These are phyloP conservation scores for Candida qinlingensis DNA, from an alignment of 805 yeast species.

Conservation along the genomic window DNA sequence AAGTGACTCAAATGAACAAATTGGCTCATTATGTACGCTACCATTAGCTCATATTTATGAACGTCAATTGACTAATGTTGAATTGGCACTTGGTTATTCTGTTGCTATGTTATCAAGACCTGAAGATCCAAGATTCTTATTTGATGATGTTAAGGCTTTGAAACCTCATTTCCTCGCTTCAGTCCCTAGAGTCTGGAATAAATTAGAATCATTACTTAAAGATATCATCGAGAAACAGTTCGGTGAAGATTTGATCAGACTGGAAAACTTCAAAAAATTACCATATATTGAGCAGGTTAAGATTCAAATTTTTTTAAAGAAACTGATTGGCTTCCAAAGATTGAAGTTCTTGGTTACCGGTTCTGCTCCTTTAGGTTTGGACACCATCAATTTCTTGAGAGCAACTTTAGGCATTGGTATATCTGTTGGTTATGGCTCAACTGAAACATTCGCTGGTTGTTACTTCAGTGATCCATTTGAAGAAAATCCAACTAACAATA, in stretches of 20 bases:
- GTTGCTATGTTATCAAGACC: conserved; percentile 32
- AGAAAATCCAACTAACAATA: conserved; percentile 32
- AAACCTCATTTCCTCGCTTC: conserved; percentile 47
- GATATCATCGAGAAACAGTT: conserved; percentile 16
- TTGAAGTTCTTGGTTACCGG: conserved; percentile 39
- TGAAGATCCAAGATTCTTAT: conserved; percentile 46
- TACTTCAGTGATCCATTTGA: conserved; percentile 41
- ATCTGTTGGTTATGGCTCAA: conserved; percentile 60
- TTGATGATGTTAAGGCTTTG: conserved; percentile 49
- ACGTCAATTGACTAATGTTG: conserved; percentile 35
- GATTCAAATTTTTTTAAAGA: conserved; percentile 35
- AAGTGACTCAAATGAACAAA: conserved; percentile 25
- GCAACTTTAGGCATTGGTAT: conserved; percentile 46
- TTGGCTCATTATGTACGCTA: conserved; percentile 35
- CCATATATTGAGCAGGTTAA: conserved; percentile 2
- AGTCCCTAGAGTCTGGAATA: conserved; percentile 61
- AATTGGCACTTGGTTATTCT: conserved; percentile 38
- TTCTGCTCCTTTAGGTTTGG: conserved; percentile 65
- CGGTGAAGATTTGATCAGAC: conserved; percentile 1
- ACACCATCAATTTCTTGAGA: conserved; percentile 53
- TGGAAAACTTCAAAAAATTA: conserved; percentile 1
- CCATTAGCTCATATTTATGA: conserved; percentile 59
- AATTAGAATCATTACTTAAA: conserved; percentile 52
- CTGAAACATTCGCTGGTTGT: conserved; percentile 64
- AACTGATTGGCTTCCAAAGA: conserved; percentile 41